Base-by-base conservation (phyloP, 441 rosid genomes). In the Arabidopsis hybrid region DNA sequence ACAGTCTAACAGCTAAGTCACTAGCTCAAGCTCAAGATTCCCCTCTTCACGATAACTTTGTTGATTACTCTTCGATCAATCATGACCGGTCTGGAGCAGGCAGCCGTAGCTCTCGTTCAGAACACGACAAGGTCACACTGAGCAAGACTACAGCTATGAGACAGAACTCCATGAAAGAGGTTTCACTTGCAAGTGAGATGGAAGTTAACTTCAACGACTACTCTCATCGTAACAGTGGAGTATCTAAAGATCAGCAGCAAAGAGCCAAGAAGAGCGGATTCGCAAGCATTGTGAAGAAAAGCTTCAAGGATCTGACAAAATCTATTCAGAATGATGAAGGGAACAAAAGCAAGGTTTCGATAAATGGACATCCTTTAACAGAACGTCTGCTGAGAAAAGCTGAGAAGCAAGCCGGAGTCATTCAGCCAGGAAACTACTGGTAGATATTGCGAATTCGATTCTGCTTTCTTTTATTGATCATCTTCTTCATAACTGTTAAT, bases 341-440 rank as follows among this genome's bases (percentile, higher is more conserved):
- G 61, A 81, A 86, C 74, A 87, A 72, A 81, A 75, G 80, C 65
- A 85, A 77, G 71, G 85, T 92, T 34, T 85, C 85, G 4, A 73
- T 95, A 55, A 95, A 95, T 58, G 97, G 96, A 32, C 86, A 91
- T 77, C 61, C 68, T 46, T 60, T 95, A 65, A 83, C 90, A 1
- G 93, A 86, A 72, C 96, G 88, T 29, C 21, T 78, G 70, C 57
- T 87, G 74, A 87, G 79, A 78, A 92, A 88, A 81, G 98, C 99
- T 32, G 97, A 95, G 85, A 95, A 91, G 84, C 78, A 73, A 56
- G 89, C 99, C 1, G 99, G 99, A 72, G 84, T 81, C 21, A 85
- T 95, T 69, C 95, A 84, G 14, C 89, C 95, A 13, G 98, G 99
- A 71, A 84, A 85, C 55, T 95, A 91, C 86, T 95, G 99, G 99